Percentiles rank a stretch among this genome's conserved stretches.
Conservation (phyloP, 2,329 filamentous ascomycete species). For the Pseudopithomyces maydicus region DNA sequence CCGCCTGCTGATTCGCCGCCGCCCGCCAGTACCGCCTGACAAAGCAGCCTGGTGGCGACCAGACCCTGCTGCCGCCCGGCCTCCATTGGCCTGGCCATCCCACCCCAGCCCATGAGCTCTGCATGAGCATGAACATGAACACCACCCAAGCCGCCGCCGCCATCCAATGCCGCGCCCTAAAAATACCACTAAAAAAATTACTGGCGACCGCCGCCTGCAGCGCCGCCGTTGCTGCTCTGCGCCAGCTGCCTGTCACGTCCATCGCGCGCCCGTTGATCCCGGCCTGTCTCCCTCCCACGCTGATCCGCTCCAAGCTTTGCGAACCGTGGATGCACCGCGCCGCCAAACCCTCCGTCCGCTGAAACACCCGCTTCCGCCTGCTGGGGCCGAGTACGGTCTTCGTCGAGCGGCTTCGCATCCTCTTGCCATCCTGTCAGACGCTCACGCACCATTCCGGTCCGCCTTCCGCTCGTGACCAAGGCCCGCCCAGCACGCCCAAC, state of each 20-base stretch:
- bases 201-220: not conserved
- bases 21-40: not conserved
- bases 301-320: no score
- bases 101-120: no score
- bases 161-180: not conserved
- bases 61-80: slow-evolving; percentile 1
- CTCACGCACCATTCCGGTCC: not conserved
- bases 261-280: not conserved
- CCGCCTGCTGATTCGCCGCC: not conserved
- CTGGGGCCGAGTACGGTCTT: slow-evolving; percentile 1
- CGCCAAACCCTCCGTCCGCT: not conserved
- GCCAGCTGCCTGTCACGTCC: not conserved
- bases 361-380: slow-evolving; percentile 7
- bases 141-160: no score
- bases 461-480: not conserved
- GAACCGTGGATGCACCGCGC: not conserved
- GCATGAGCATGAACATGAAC: slow-evolving; percentile 1
- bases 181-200: slow-evolving; percentile 1
- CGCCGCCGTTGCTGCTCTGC: slow-evolving; percentile 2
- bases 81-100: not conserved
- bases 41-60: slow-evolving; percentile 3
- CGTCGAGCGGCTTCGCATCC: not conserved
- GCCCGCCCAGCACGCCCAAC: not conserved
- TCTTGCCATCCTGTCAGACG: not conserved
- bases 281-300: not conserved